phyloP scores from a whole-genome alignment of 305 asterid genomes.

The Fraxinus dipetala region DNA sequence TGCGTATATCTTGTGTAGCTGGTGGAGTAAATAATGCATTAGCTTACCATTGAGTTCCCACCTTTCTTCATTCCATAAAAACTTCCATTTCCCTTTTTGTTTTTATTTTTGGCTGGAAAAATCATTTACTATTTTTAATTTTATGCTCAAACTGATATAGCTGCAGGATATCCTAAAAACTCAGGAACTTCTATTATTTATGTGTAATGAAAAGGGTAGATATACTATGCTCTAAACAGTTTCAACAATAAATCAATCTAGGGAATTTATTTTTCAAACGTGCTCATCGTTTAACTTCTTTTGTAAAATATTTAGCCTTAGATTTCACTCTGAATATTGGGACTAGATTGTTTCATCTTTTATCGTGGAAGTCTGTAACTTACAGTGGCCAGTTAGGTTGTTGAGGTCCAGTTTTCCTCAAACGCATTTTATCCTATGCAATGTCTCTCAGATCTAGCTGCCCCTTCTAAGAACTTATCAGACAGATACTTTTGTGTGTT shows the following conservation, averaged over 20 bases:
- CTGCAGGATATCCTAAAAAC: background rate
- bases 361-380: background rate
- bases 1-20: background rate
- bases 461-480: background rate
- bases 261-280: background rate
- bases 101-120: background rate
- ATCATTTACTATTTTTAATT: background rate
- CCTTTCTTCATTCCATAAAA: background rate
- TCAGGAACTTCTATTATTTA: background rate
- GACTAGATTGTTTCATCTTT: background rate
- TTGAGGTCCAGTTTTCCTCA: background rate
- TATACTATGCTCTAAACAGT: background rate
- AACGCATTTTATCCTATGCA: background rate
- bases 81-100: background rate
- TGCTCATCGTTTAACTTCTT: background rate
- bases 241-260: background rate
- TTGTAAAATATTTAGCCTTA: background rate
- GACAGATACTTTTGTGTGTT: background rate
- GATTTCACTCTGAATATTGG: background rate
- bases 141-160: background rate
- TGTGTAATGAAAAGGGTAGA: background rate
- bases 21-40: background rate
- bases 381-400: background rate
- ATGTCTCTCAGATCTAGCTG: background rate
- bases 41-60: background rate